A percentile compares a stretch with the other conserved stretches of the same genome.
Conservation (phyloP, 345 rosid species). For the Pseudoturritis turrita region DNA sequence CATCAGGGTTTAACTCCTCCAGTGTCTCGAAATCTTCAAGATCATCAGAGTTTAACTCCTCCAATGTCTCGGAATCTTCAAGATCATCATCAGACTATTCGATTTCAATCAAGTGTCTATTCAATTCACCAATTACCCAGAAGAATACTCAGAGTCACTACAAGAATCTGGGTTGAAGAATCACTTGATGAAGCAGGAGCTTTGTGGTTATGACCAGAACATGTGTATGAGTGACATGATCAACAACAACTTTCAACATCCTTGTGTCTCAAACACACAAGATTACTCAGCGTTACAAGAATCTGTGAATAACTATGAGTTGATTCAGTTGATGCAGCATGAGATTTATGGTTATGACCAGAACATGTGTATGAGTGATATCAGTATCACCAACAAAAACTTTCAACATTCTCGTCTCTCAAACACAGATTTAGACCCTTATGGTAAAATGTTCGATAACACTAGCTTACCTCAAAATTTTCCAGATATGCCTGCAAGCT, state of each 20-base stretch:
- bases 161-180: background rate
- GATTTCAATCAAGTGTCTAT: background rate
- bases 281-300: background rate
- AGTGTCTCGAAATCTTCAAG: background rate
- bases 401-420: background rate
- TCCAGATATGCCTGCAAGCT: background rate
- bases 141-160: background rate
- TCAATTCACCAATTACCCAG: background rate
- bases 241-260: background rate
- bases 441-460: background rate
- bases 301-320: background rate
- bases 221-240: background rate
- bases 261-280: background rate
- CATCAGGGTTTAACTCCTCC: background rate
- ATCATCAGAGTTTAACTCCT: background rate
- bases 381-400: background rate
- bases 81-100: background rate
- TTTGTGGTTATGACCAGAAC: background rate
- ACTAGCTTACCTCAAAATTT: background rate
- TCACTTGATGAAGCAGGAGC: background rate
- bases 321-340: background rate
- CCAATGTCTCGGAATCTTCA: background rate
- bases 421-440: background rate
- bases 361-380: background rate
- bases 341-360: background rate